Evolutionary conservation across 805 yeast genomes (phyloP).

Genomic region (Nakazawaea holstii): DNA sequence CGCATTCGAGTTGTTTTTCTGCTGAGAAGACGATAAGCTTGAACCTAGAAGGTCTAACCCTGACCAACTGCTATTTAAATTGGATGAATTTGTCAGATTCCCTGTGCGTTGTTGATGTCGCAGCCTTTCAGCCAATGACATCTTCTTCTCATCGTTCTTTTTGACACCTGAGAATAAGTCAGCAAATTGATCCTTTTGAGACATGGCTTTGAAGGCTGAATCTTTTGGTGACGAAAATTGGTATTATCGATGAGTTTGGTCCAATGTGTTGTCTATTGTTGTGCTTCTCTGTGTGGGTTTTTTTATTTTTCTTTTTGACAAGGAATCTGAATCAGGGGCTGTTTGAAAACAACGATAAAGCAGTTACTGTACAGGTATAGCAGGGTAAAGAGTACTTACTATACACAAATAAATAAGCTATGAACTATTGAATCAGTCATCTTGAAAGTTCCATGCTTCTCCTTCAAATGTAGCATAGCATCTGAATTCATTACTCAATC

Average conservation of each 20-base stretch:
- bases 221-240: background rate
- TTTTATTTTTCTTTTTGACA: background rate
- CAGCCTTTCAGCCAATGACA: constrained; percentile 31
- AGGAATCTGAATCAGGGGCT: background rate
- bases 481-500: constrained; percentile 81
- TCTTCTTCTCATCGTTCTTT: constrained; percentile 20
- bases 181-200: constrained; percentile 35
- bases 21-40: constrained; percentile 6
- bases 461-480: constrained; percentile 82
- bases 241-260: too few species aligned
- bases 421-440: background rate
- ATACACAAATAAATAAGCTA: background rate
- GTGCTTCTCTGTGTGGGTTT: background rate
- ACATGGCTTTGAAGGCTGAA: background rate
- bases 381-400: background rate
- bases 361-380: too few species aligned
- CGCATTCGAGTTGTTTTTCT: background rate
- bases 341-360: background rate
- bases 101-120: constrained; percentile 11
- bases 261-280: background rate
- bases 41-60: constrained; percentile 32
- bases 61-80: constrained; percentile 22
- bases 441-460: constrained; percentile 53
- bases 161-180: constrained; percentile 25
- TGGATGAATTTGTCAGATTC: background rate